phyloP scores from a whole-genome alignment of 805 yeast species.

The Candida succiphila region DNA sequence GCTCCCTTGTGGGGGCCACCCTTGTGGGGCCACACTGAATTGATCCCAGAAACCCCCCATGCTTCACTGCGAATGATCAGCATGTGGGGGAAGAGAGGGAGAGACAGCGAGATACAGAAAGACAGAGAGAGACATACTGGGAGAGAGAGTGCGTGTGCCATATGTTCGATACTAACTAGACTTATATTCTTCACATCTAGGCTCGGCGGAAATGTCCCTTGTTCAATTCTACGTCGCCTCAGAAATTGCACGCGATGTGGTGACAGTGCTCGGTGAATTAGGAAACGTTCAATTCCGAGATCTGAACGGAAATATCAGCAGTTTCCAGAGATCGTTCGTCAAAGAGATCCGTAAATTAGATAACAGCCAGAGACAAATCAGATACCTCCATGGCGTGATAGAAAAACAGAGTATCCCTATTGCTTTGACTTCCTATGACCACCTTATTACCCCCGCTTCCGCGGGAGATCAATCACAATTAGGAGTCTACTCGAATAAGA shows the following conservation, averaged over 20 bases:
- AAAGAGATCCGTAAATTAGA: conserved; percentile 78
- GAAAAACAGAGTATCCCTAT: conserved; percentile 33
- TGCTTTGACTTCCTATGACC: conserved; percentile 16
- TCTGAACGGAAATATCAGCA: conserved; percentile 66
- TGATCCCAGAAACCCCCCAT: no score
- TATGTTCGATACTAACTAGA: not conserved
- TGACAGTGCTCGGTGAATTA: conserved; percentile 78
- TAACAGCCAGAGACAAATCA: conserved; percentile 78
- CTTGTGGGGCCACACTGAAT: no score
- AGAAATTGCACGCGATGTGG: conserved; percentile 80
- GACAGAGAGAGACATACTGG: no score
- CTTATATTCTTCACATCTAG: no score
- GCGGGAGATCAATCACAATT: conserved; percentile 9
- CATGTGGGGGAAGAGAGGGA: no score
- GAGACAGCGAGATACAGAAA: no score
- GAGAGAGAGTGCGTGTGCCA: no score
- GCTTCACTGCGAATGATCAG: no score
- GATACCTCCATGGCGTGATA: conserved; percentile 42
- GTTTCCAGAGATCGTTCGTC: conserved; percentile 87
- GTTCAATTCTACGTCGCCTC: conserved; percentile 87
- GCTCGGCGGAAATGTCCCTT: conserved; percentile 96
- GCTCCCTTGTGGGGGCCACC: not conserved
- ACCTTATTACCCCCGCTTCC: conserved; percentile 10
- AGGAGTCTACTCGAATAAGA: conserved; percentile 4
- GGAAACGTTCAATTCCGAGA: conserved; percentile 86